A percentile compares a stretch with the other conserved stretches of the same genome.
phyloP scores from a whole-genome alignment of 306 rosid genomes.

The Inga leiocalycina region DNA sequence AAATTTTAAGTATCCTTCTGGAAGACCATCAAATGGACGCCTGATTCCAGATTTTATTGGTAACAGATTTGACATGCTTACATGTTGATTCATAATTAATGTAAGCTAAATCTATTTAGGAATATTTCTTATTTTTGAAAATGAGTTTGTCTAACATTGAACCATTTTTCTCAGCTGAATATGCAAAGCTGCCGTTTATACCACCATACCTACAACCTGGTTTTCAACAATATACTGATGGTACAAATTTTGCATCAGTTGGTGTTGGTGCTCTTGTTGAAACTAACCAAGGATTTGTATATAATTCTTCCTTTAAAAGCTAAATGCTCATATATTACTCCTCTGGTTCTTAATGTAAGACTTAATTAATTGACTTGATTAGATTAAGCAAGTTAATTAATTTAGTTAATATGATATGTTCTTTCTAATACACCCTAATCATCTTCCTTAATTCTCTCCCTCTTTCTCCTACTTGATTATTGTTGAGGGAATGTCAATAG shows the following conservation, averaged over 20 bases:
- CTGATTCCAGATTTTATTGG: constrained; percentile 37
- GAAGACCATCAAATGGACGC: constrained; percentile 42
- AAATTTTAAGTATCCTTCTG: constrained; percentile 35
- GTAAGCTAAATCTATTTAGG: not conserved
- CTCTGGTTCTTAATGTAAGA: no score
- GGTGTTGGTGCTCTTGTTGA: constrained; percentile 34
- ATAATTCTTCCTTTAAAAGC: not conserved
- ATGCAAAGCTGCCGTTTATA: constrained; percentile 33
- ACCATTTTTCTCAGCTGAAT: constrained; percentile 41
- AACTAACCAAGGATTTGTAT: constrained; percentile 10
- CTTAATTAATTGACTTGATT: no score
- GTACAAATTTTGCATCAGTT: constrained; percentile 45
- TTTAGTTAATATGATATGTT: no score
- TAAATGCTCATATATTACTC: no score
- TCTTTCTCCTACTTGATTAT: no score
- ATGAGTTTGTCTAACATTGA: not conserved
- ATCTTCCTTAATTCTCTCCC: no score
- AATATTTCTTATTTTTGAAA: not conserved
- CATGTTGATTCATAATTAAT: not conserved
- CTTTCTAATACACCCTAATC: no score
- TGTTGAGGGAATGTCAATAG: no score
- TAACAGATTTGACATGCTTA: not conserved
- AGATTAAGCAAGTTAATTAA: no score
- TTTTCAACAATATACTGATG: not conserved
- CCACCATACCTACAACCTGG: constrained; percentile 39